phyloP scores from a whole-genome alignment of 2,329 filamentous ascomycete genomes.

The Simplicillium aogashimaense region DNA sequence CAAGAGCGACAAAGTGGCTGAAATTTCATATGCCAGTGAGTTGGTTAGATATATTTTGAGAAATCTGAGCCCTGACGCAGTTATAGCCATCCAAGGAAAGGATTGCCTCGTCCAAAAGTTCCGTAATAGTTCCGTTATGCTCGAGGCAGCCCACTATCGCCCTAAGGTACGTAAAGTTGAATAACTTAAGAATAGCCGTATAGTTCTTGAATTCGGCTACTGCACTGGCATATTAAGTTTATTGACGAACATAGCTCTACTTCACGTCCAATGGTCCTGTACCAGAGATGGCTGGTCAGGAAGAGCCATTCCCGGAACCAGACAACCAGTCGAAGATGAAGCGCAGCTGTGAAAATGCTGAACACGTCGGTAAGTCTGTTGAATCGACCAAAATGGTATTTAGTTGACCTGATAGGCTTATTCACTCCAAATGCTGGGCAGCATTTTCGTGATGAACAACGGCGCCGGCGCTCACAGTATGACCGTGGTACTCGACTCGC shows the following conservation, averaged over 20 bases:
- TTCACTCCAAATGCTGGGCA: constrained; percentile 73
- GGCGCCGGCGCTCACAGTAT: constrained; percentile 66
- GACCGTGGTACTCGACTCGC: constrained; percentile 72
- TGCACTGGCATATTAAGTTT: background rate
- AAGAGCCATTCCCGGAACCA: constrained; percentile 66
- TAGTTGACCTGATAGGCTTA: constrained; percentile 41
- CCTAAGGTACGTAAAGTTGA: constrained; percentile 55
- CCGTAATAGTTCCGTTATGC: constrained; percentile 92
- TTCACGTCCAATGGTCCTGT: constrained; percentile 37
- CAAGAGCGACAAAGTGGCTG: constrained; percentile 74
- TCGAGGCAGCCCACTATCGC: constrained; percentile 70
- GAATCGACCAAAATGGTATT: background rate
- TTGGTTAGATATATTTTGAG: constrained; percentile 6
- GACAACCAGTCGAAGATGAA: constrained; percentile 86
- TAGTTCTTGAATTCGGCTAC: background rate
- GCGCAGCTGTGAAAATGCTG: constrained; percentile 77
- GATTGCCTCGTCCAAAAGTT: constrained; percentile 92
- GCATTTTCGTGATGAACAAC: constrained; percentile 64
- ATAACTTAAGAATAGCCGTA: no score
- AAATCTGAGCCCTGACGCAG: constrained; percentile 14
- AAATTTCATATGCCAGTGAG: constrained; percentile 92
- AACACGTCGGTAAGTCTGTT: constrained; percentile 59
- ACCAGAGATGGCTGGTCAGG: constrained; percentile 51
- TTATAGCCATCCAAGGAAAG: constrained; percentile 74
- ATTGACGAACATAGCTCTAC: constrained; percentile 45